Evolutionary conservation across 345 rosid genomes (phyloP), one percentile per base, ranked within the genome.

Genomic region (Stellera chamaejasme): DNA sequence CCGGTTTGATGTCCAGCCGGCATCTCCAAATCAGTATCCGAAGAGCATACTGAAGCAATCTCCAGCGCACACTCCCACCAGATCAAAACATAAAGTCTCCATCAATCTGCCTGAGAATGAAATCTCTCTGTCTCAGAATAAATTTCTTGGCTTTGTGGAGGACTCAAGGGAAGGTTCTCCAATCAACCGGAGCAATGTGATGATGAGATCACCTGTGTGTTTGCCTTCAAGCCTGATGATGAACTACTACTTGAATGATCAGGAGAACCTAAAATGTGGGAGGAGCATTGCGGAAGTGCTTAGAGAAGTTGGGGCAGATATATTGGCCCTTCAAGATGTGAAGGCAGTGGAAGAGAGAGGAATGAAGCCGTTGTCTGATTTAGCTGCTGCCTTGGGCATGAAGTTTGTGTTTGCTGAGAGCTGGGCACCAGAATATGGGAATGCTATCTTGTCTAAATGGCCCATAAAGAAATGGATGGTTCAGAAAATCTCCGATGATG

Each of bases 391-490:
- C 3, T 63, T 87, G 50, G 93, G 85, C 50, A 90, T 90, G 97
- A 75, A 79, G 57, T 87, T 81, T 0, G 89, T 81, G 67, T 91
- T 91, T 60, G 91, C 94, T 8, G 98, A 91, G 62, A 87, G 96
- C 66, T 91, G 98, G 98, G 95, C 92, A 10, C 98, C 96, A 0
- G 90, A 86, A 66, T 92, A 81, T 52, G 98, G 98, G 7, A 92
- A 88, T 52, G 98, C 95, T 1, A 66, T 88, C 70, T 58, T 88
- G 45, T 86, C 98, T 1, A 84, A 80, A 68, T 92, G 90, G 90
- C 90, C 93, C 0, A 88, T 88, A 52, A 80, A 83, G 77, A 72
- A 71, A 32, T 92, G 93, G 95, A 78, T 66, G 64, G 81, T 84
- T 55, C 88, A 84, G 64, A 84, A 77, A 70, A 88, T 92, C 25